Evolutionary conservation across 768 basidiomycete genomes (phyloP).

Genomic region (Suillus discolor): DNA sequence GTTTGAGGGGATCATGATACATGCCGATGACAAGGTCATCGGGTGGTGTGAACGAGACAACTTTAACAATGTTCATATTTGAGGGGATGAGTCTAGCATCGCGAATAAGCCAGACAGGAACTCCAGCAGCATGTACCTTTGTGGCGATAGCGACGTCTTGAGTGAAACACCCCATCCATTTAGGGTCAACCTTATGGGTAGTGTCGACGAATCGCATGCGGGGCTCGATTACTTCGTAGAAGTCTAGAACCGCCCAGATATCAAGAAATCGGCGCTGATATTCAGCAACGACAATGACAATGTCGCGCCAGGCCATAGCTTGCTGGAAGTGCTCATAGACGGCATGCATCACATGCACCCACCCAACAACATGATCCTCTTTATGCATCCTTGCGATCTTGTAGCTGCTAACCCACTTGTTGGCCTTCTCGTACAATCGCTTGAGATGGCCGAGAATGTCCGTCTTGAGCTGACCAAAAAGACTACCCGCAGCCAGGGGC

Average conservation of each 20-base stretch:
- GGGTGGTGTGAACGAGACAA: neutral
- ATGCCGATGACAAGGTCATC: neutral
- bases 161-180: conserved; percentile 8
- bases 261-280: neutral
- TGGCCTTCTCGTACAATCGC: too few species aligned
- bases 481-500: too few species aligned
- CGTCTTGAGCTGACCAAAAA: too few species aligned
- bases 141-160: neutral
- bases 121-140: neutral
- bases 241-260: neutral
- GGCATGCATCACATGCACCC: too few species aligned
- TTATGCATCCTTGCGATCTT: too few species aligned
- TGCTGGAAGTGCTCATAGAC: too few species aligned
- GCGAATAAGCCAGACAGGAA: conserved; percentile 1
- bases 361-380: too few species aligned
- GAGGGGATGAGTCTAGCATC: neutral
- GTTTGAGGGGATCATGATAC: too few species aligned
- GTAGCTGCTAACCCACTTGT: too few species aligned
- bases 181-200: neutral
- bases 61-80: neutral
- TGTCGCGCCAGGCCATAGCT: neutral
- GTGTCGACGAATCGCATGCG: neutral
- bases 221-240: neutral
- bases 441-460: too few species aligned
- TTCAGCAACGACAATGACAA: neutral